Conservation (phyloP, 225 moss, liverwort and hornwort genomes). For the Ulota crispa region DNA sequence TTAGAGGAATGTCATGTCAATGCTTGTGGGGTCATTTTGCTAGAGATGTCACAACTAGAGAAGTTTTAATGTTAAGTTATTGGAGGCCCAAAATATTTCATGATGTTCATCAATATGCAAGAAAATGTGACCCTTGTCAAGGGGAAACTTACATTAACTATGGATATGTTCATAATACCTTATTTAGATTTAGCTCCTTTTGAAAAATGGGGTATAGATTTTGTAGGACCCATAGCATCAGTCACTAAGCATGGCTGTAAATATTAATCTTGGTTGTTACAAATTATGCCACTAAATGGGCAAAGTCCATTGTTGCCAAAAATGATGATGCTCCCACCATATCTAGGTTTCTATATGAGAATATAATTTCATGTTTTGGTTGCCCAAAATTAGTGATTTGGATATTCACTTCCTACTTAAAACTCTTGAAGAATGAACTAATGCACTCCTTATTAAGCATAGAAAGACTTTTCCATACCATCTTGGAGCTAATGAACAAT, state of each 20-base stretch:
- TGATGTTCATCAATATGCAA: neutral
- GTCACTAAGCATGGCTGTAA: neutral
- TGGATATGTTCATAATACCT: neutral
- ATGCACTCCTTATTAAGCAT: too few species aligned
- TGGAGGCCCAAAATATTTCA: neutral
- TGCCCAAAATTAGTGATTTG: too few species aligned
- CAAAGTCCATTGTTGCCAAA: neutral
- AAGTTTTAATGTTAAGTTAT: neutral
- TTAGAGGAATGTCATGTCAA: neutral
- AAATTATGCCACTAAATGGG: neutral
- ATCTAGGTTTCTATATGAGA: neutral
- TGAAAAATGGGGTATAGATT: neutral
- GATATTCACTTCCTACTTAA: too few species aligned
- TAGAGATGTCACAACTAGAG: neutral
- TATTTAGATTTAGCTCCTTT: neutral
- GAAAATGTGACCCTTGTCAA: neutral
- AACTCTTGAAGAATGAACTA: neutral
- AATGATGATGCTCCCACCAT: neutral
- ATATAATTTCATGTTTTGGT: neutral
- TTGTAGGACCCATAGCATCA: neutral
- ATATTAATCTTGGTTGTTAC: neutral
- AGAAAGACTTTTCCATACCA: too few species aligned
- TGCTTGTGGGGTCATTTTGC: neutral
- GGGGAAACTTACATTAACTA: neutral
- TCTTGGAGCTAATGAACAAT: neutral